Evolutionary conservation across 1,284 basidiomycete species (phyloP).

Genomic region (Athelia psychrophila): DNA sequence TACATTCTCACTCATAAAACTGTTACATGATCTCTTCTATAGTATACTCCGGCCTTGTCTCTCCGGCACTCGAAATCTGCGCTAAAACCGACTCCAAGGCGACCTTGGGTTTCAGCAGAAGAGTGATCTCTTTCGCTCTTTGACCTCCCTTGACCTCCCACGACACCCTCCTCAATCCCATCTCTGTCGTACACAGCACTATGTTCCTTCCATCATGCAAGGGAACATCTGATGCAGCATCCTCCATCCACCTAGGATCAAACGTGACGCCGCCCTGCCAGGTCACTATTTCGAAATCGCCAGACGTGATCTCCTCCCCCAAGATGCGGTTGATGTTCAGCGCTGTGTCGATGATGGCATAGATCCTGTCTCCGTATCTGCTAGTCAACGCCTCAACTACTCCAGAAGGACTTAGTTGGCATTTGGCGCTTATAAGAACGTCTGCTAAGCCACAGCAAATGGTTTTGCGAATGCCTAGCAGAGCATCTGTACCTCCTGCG

Average conservation of each 20-base stretch:
- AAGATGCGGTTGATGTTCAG: slow-evolving; percentile 45
- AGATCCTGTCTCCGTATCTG: slow-evolving; percentile 36
- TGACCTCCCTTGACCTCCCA: slow-evolving; percentile 16
- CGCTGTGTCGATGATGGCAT: slow-evolving; percentile 37
- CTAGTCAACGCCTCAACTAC: slow-evolving; percentile 18
- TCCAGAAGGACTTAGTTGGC: slow-evolving; percentile 22
- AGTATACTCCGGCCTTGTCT: no score
- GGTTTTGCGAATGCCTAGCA: slow-evolving; percentile 32
- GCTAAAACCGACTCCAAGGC: slow-evolving; percentile 26
- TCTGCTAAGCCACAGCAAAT: slow-evolving; percentile 41
- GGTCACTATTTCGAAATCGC: slow-evolving; percentile 42
- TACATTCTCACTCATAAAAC: no score
- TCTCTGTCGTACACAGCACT: slow-evolving; percentile 35
- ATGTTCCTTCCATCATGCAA: slow-evolving; percentile 5
- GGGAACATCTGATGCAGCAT: slow-evolving; percentile 23
- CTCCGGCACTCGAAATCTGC: no score
- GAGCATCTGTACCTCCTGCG: slow-evolving; percentile 17
- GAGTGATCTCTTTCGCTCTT: slow-evolving; percentile 21
- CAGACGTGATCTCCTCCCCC: slow-evolving; percentile 50
- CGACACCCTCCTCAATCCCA: slow-evolving; percentile 30
- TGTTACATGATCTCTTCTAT: no score
- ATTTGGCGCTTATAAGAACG: slow-evolving; percentile 41
- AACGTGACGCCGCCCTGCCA: slow-evolving; percentile 35
- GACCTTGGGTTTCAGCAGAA: slow-evolving; percentile 34
- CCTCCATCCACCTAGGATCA: slow-evolving; percentile 39